Evolutionary conservation across 768 basidiomycete species (phyloP).

Genomic region (Cubamyces lactineus): DNA sequence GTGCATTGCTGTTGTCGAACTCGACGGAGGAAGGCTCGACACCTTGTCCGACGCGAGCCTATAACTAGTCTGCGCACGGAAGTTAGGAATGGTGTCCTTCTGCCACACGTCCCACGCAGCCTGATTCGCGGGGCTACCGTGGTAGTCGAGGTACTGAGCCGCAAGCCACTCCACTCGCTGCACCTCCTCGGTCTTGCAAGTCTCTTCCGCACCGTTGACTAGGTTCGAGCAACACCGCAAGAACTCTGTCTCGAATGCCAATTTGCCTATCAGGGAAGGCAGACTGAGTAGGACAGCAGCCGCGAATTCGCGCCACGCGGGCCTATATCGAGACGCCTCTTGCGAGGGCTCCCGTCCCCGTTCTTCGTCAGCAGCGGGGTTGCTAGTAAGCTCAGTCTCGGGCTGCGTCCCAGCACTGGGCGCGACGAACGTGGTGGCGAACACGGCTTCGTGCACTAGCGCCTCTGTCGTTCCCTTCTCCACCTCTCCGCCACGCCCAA

Average conservation of each 20-base stretch:
- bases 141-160: constrained; percentile 62
- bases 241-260: constrained; percentile 72
- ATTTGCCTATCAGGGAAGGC: constrained; percentile 56
- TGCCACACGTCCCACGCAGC: constrained; percentile 62
- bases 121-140: constrained; percentile 55
- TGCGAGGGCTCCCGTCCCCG: constrained; percentile 17
- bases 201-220: constrained; percentile 55
- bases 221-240: constrained; percentile 67
- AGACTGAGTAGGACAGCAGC: constrained; percentile 62
- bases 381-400: not conserved
- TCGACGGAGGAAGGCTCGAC: constrained; percentile 44
- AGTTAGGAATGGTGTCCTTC: constrained; percentile 52
- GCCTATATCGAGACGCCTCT: constrained; percentile 27
- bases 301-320: constrained; percentile 66
- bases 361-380: not conserved
- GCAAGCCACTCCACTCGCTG: constrained; percentile 66
- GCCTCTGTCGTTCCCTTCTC: constrained; percentile 78
- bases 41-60: constrained; percentile 7
- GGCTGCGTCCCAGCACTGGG: not conserved
- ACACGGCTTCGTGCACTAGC: constrained; percentile 78
- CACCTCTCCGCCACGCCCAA: constrained; percentile 42
- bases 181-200: constrained; percentile 41
- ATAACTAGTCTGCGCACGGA: constrained; percentile 24
- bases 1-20: constrained; percentile 58
- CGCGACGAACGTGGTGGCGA: constrained; percentile 64